Percentiles rank a stretch among this genome's conserved stretches.
phyloP scores from a whole-genome alignment of 2,329 filamentous ascomycete species.

The Calonectria pteridis region DNA sequence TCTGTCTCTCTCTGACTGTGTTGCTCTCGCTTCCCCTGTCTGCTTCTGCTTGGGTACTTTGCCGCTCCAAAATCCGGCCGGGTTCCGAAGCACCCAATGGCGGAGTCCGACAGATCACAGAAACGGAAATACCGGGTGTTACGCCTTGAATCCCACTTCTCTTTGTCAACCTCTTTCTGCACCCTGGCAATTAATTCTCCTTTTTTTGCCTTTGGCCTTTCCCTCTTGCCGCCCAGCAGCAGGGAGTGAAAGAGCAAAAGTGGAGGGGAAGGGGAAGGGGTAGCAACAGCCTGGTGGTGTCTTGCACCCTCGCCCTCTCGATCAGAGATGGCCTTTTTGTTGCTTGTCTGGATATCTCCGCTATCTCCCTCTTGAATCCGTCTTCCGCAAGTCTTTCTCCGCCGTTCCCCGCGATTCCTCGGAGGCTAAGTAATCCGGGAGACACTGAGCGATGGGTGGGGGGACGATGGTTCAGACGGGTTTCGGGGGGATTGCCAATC shows the following conservation, averaged over 20 bases:
- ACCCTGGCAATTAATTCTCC: background rate
- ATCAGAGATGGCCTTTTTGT: conserved; percentile 3
- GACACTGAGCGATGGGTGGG: background rate
- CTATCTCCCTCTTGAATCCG: conserved; percentile 7
- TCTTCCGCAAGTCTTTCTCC: conserved; percentile 7
- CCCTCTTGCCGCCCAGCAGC: conserved; percentile 12
- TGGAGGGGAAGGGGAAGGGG: background rate
- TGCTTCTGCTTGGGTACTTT: background rate
- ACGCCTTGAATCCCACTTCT: conserved; percentile 26
- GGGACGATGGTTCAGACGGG: conserved; percentile 9
- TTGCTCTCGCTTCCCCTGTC: conserved; percentile 1
- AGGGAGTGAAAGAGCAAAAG: background rate
- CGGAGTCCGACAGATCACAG: conserved; percentile 41
- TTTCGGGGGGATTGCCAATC: conserved; percentile 8
- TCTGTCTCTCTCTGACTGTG: background rate
- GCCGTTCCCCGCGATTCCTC: conserved; percentile 23
- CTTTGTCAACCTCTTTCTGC: background rate
- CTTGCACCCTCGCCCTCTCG: background rate
- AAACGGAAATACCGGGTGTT: conserved; percentile 33
- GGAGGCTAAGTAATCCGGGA: conserved; percentile 7
- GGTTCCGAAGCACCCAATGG: conserved; percentile 34
- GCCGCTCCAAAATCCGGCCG: conserved; percentile 36
- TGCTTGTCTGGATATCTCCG: conserved; percentile 7
- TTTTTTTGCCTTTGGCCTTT: background rate
- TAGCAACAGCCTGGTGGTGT: background rate